Evolutionary conservation across 1,284 basidiomycete species (phyloP), one percentile per base, ranked within the genome.

Genomic region (Ceratobasidium sp.): DNA sequence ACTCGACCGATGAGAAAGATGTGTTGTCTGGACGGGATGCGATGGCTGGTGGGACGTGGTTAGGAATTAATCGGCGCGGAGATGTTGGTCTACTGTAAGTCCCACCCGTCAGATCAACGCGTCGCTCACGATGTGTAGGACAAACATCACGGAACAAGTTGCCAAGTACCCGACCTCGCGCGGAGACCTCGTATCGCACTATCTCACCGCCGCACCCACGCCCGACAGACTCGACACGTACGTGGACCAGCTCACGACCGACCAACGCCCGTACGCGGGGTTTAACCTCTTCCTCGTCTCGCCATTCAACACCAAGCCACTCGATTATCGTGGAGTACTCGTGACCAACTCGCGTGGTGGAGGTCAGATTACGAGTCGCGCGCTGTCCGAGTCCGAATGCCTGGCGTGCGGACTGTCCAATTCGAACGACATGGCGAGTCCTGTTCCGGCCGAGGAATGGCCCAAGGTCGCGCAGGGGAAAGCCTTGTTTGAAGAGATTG

Each of bases 1-100:
- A 71, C 31, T 42, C 50, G 40, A 87, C 76, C 78, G 82, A 17
- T 75, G 75, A 47, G 38, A 29, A 40, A 15, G 50, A 69, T 45
- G 77, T 93, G 65, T 81, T 93, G 58, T 92, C 90, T 5, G 91
- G 91, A 62, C 83, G 86, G 74, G 91, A 93, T 78, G 76, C 82
- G 29, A 79, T 81, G 57, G 90, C 86, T 4, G 90, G 90, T 43
- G 91, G 91, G 64, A 90, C 90, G 32, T 93, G 91, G 91, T 83
- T 91, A 74, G 91, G 91, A 13, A 77, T 91, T 69, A 85, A 78
- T 76, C 83, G 83, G 70, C 27, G 22, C 70, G 91, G 90, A 32
- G 84, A 83, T 73, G 77, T 91, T 70, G 88, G 88, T 20, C 76
- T 92, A 67, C 76, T 92, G 91, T 92, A 77, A 79, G 88, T 81